These are phyloP conservation scores for Suillus occidentalis DNA, from an alignment of 768 basidiomycete species.

Conservation along the genomic window DNA sequence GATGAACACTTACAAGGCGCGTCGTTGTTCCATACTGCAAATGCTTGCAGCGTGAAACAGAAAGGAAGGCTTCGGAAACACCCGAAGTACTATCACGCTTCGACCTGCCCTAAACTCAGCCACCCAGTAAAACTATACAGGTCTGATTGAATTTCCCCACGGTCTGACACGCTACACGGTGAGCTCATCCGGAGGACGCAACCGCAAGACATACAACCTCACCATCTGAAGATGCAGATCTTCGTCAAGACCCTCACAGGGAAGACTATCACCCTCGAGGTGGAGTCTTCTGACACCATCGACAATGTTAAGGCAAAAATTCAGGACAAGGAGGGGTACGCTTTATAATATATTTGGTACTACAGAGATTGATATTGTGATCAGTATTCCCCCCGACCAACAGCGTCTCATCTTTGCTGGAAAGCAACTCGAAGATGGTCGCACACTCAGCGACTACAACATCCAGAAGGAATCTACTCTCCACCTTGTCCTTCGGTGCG, in stretches of 20 bases:
- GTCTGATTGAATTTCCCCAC: slow-evolving; percentile 21
- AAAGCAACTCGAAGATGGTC: slow-evolving; percentile 98
- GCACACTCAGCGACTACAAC: slow-evolving; percentile 95
- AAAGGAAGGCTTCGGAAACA: slow-evolving; percentile 1
- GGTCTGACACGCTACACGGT: slow-evolving; percentile 8
- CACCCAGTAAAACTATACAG: slow-evolving; percentile 35
- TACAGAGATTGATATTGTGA: slow-evolving; percentile 27
- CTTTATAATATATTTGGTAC: slow-evolving; percentile 45
- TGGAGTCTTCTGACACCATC: slow-evolving; percentile 95
- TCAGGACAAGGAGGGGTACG: slow-evolving; percentile 75
- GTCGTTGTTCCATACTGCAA: neutral
- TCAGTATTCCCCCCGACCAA: slow-evolving; percentile 89
- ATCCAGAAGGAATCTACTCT: slow-evolving; percentile 98
- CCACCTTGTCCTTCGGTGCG: slow-evolving; percentile 92
- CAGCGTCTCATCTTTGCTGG: slow-evolving; percentile 96
- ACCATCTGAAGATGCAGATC: slow-evolving; percentile 53
- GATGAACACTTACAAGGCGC: slow-evolving; percentile 5
- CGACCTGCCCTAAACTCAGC: slow-evolving; percentile 30
- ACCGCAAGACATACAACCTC: slow-evolving; percentile 2
- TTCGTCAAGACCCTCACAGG: slow-evolving; percentile 91
- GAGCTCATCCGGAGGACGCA: slow-evolving; percentile 8
- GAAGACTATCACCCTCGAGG: slow-evolving; percentile 98
- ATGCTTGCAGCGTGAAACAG: neutral
- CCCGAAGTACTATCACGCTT: slow-evolving; percentile 5
- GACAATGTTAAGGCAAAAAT: slow-evolving; percentile 91